Percentiles rank a stretch among this genome's conserved stretches.
Conservation (phyloP, 2,329 filamentous ascomycete species). For the Fusarium devonianum region DNA sequence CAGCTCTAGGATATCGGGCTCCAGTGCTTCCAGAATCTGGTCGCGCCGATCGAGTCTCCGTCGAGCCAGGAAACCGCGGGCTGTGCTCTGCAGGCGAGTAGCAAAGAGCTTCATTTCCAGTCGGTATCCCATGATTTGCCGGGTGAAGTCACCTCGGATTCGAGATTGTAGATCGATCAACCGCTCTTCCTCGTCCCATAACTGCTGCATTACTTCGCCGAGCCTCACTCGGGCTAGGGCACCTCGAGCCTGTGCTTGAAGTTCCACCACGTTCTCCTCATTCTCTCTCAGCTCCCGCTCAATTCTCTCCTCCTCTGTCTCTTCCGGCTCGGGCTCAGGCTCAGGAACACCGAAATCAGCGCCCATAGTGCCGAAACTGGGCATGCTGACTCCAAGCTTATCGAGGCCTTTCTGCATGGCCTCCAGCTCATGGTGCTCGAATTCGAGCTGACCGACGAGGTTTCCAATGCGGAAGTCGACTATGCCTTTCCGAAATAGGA, state of each 20-base stretch:
- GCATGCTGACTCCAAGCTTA: slow-evolving; percentile 94
- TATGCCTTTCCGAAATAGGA: slow-evolving; percentile 94
- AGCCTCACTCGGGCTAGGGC: slow-evolving; percentile 79
- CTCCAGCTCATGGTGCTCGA: slow-evolving; percentile 96
- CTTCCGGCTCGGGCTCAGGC: slow-evolving; percentile 76
- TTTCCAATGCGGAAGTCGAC: slow-evolving; percentile 97
- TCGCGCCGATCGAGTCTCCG: slow-evolving; percentile 68
- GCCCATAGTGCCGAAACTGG: slow-evolving; percentile 96
- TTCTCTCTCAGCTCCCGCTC: slow-evolving; percentile 82
- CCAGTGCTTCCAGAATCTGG: slow-evolving; percentile 72
- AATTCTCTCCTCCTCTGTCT: slow-evolving; percentile 89
- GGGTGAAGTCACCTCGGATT: slow-evolving; percentile 85
- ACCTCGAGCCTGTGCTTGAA: slow-evolving; percentile 87
- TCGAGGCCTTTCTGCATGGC: slow-evolving; percentile 97
- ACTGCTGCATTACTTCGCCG: slow-evolving; percentile 81
- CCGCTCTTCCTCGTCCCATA: slow-evolving; percentile 85
- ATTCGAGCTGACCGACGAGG: slow-evolving; percentile 92
- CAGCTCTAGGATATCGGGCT: slow-evolving; percentile 76
- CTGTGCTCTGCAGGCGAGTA: slow-evolving; percentile 77
- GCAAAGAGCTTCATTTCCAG: slow-evolving; percentile 85
- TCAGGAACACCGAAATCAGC: slow-evolving; percentile 88
- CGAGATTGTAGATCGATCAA: slow-evolving; percentile 84
- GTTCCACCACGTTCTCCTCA: slow-evolving; percentile 73
- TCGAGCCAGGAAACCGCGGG: slow-evolving; percentile 78
- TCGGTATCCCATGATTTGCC: slow-evolving; percentile 83